These are phyloP conservation scores for Penicillium canescens DNA, from an alignment of 495 filamentous ascomycete species.

Conservation along the genomic window DNA sequence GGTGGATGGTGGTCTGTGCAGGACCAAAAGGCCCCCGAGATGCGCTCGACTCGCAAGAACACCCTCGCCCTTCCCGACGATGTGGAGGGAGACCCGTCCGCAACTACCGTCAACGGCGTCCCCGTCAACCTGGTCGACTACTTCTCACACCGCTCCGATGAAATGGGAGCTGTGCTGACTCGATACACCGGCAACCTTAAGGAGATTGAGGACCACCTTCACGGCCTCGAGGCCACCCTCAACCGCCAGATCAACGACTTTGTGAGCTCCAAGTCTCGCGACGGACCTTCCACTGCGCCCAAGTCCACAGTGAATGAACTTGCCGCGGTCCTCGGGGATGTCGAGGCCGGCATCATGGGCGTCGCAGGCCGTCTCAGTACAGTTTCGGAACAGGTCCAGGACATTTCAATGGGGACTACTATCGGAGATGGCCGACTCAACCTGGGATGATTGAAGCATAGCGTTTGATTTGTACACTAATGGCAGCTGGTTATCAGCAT, in stretches of 20 bases:
- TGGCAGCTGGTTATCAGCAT: constrained; percentile 8
- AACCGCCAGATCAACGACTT: constrained; percentile 70
- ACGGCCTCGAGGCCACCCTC: constrained; percentile 69
- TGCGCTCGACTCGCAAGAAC: constrained; percentile 44
- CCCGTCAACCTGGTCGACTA: constrained; percentile 67
- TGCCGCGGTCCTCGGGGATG: constrained; percentile 68
- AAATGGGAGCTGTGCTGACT: constrained; percentile 65
- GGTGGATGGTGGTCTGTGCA: constrained; percentile 48
- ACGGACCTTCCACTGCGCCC: constrained; percentile 43
- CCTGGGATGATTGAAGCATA: constrained; percentile 10
- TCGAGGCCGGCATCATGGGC: constrained; percentile 75
- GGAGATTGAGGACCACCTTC: constrained; percentile 82
- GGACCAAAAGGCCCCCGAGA: constrained; percentile 43
- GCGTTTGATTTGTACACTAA: constrained; percentile 5
- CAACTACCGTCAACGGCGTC: constrained; percentile 40
- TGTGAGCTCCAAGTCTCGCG: constrained; percentile 54
- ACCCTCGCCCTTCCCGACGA: constrained; percentile 53
- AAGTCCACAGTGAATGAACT: constrained; percentile 57
- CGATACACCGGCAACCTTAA: constrained; percentile 67
- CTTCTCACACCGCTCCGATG: constrained; percentile 71
- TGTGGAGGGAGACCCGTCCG: constrained; percentile 57
- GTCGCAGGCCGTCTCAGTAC: constrained; percentile 71
- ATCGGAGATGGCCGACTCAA: constrained; percentile 29
- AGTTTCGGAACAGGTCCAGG: constrained; percentile 69
- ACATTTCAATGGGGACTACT: constrained; percentile 56